Evolutionary conservation across 2,329 filamentous ascomycete genomes (phyloP), one percentile per base, ranked within the genome.

Genomic region (Sphaceloma murrayae): DNA sequence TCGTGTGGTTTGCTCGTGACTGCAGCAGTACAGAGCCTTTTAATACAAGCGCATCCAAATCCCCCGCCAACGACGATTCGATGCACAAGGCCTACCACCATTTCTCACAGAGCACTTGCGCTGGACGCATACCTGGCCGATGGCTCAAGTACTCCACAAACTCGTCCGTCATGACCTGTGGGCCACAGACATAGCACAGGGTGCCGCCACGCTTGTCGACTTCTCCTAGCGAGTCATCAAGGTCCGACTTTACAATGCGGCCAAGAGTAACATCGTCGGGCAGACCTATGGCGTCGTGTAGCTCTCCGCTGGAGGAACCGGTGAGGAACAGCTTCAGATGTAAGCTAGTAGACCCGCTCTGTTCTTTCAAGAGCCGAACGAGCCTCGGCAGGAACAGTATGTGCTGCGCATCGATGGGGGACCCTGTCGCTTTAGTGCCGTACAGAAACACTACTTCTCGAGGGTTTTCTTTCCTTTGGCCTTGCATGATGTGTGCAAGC

Each of bases 401-500:
- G 9, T 63, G 57, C 13, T 57, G 52, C 7, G 51, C 50, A 43
- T 60, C 53, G 11, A 57, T 52, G 8, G 21, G 34, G 4, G 56
- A 51, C 5, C 50, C 44, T 17, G 51, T 57, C 22, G 65, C 57
- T 49, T 70, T 73, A 13, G 67, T 74, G 2, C 74, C 74, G 58
- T 88, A 88, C 22, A 88, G 53, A 46, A 87, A 67, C 31, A 69
- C 65, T 11, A 85, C 70, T 10, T 74, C 58, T 44, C 8, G 54
- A 46, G 61, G 64, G 43, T 52, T 55, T 4, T 46, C 11, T 0
- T 45, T 13, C 2, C 47, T 19, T 6, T 46, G 14, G 0, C 45
- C 17, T 4, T 48, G 27, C 31, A 61, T 52, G 5, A 87, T 65
- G 48, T 74, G 71, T 11, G 74, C 70, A 38, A 86, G 64, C 59